Evolutionary conservation across 2,329 filamentous ascomycete genomes (phyloP).

Genomic region (Ilyonectria mors-panacis): DNA sequence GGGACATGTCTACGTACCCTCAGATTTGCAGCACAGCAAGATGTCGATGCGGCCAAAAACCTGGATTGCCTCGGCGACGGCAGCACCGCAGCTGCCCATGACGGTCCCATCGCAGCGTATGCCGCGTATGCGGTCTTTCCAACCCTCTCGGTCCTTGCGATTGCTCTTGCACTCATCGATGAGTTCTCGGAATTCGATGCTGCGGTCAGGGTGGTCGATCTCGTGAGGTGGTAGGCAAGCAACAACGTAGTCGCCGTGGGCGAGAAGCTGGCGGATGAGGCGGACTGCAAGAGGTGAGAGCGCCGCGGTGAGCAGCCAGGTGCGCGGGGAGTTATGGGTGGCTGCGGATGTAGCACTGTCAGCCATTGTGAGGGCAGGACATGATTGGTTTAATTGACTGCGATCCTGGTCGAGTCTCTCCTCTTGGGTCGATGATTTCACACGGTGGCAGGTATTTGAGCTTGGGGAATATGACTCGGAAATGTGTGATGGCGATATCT

Average conservation of each 20-base stretch:
- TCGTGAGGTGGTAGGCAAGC: slow-evolving; percentile 85
- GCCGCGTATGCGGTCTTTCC: slow-evolving; percentile 82
- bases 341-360: slow-evolving; percentile 60
- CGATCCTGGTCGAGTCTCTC: slow-evolving; percentile 8
- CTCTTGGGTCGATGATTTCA: neutral
- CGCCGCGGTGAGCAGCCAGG: slow-evolving; percentile 93
- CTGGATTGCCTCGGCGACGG: slow-evolving; percentile 87
- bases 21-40: slow-evolving; percentile 88
- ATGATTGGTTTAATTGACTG: slow-evolving; percentile 35
- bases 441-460: neutral
- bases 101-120: slow-evolving; percentile 75
- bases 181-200: slow-evolving; percentile 84
- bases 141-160: slow-evolving; percentile 79
- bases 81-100: slow-evolving; percentile 83
- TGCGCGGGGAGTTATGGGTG: slow-evolving; percentile 82
- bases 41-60: slow-evolving; percentile 92
- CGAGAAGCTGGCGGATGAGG: slow-evolving; percentile 83
- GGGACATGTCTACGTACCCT: slow-evolving; percentile 68
- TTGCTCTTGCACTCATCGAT: slow-evolving; percentile 77
- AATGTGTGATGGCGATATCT: slow-evolving; percentile 1
- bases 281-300: slow-evolving; percentile 88
- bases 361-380: slow-evolving; percentile 49
- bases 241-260: slow-evolving; percentile 93
- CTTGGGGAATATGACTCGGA: neutral
- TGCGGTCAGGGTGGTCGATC: slow-evolving; percentile 82